Evolutionary conservation across 495 filamentous ascomycete species (phyloP).

Genomic region (Articulospora tetracladia): DNA sequence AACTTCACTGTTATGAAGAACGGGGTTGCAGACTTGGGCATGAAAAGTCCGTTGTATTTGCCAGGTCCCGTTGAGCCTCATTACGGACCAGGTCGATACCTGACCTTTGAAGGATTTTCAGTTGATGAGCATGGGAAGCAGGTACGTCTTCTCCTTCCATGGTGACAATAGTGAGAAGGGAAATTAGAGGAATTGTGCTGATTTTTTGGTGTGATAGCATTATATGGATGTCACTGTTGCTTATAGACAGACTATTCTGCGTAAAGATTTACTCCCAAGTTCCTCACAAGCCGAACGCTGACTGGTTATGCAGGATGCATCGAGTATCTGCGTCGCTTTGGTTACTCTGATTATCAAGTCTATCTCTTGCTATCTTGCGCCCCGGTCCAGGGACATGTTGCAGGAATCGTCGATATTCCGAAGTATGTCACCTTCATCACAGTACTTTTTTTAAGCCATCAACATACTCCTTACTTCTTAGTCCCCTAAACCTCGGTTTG

Average conservation of each 20-base stretch:
- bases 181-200: not conserved
- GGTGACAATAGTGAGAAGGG: not conserved
- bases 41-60: conserved; percentile 86
- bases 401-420: conserved; percentile 86
- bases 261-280: conserved; percentile 27
- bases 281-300: not conserved
- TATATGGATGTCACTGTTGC: conserved; percentile 91
- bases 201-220: conserved; percentile 46
- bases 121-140: conserved; percentile 87
- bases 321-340: conserved; percentile 83
- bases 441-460: conserved; percentile 41
- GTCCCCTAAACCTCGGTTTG: not conserved
- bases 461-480: not conserved
- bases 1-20: conserved; percentile 88
- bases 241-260: conserved; percentile 80
- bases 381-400: conserved; percentile 87
- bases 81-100: conserved; percentile 78
- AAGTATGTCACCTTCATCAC: conserved; percentile 26
- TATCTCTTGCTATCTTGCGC: conserved; percentile 88
- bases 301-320: conserved; percentile 40
- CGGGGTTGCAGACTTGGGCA: conserved; percentile 69
- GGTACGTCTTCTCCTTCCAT: conserved; percentile 10
- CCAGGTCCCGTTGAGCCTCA: conserved; percentile 91
- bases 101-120: conserved; percentile 94
- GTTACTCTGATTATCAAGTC: conserved; percentile 73